Conservation (phyloP, 176 grass and related monocot species). For the Oryza nivara region DNA sequence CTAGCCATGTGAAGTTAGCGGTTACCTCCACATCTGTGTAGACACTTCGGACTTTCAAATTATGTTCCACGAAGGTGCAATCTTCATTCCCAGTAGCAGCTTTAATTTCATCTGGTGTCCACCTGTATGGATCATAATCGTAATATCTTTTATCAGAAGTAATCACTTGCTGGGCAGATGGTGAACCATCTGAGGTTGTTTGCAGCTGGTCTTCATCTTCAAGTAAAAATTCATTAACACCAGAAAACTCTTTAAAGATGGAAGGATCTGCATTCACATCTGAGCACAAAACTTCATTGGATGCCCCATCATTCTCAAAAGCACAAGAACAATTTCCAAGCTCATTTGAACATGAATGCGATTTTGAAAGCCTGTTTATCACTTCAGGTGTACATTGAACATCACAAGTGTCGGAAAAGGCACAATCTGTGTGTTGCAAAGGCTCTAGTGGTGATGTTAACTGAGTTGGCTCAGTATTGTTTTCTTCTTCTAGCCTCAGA, state of each 20-base stretch:
- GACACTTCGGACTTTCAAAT: constrained; percentile 85
- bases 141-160: constrained; percentile 34
- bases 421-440: constrained; percentile 35
- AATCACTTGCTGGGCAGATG: constrained; percentile 30
- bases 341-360: constrained; percentile 3
- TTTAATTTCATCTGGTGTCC: constrained; percentile 81
- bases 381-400: constrained; percentile 39
- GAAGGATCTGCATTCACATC: constrained; percentile 66
- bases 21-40: constrained; percentile 90
- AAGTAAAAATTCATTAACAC: constrained; percentile 46
- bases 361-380: constrained; percentile 29
- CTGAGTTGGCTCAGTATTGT: constrained; percentile 12
- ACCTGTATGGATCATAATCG: constrained; percentile 69
- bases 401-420: constrained; percentile 32
- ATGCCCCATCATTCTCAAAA: constrained; percentile 32
- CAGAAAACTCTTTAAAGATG: constrained; percentile 63
- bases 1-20: constrained; percentile 15
- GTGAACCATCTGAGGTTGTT: constrained; percentile 37
- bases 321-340: constrained; percentile 24
- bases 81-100: constrained; percentile 78
- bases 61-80: constrained; percentile 69
- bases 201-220: constrained; percentile 30
- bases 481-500: constrained; percentile 41
- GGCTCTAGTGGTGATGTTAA: constrained; percentile 24
- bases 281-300: constrained; percentile 38